Evolutionary conservation across 495 filamentous ascomycete species (phyloP).

Genomic region (Xylaria longipes): DNA sequence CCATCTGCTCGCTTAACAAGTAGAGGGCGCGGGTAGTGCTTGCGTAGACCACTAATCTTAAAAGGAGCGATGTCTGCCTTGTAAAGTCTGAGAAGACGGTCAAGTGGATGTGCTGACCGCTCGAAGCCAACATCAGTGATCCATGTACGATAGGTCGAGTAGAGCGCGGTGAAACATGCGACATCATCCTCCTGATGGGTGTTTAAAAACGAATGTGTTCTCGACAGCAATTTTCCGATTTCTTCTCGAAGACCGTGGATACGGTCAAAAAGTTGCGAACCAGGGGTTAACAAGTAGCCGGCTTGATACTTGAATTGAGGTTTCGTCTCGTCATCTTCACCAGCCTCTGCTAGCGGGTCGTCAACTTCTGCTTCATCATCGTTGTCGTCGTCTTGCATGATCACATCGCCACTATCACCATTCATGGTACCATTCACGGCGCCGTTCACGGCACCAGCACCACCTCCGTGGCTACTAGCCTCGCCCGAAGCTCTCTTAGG

Average conservation of each 20-base stretch:
- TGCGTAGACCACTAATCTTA: conserved; percentile 90
- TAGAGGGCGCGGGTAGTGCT: conserved; percentile 88
- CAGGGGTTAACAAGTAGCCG: conserved; percentile 77
- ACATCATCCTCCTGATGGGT: conserved; percentile 94
- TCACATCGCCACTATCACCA: conserved; percentile 46
- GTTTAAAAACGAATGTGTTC: conserved; percentile 82
- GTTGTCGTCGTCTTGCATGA: conserved; percentile 54
- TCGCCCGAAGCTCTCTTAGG: conserved; percentile 68
- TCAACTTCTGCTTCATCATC: conserved; percentile 59
- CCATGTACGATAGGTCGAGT: conserved; percentile 92
- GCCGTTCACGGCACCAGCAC: conserved; percentile 33
- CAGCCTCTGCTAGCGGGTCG: conserved; percentile 69
- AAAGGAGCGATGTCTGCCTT: conserved; percentile 86
- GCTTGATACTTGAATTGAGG: conserved; percentile 84
- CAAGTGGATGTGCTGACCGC: conserved; percentile 89
- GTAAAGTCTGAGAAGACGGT: conserved; percentile 82
- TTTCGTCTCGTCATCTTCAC: conserved; percentile 82
- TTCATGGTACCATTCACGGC: conserved; percentile 49
- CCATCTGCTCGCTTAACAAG: conserved; percentile 89
- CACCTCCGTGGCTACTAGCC: conserved; percentile 32
- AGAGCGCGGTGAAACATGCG: conserved; percentile 89
- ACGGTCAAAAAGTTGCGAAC: conserved; percentile 66
- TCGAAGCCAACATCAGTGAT: conserved; percentile 98
- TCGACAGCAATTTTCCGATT: conserved; percentile 79
- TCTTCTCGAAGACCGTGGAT: conserved; percentile 82